Percentiles rank a stretch among this genome's conserved stretches.
These are phyloP conservation scores for Coniosporium apollinis DNA, from an alignment of 495 filamentous ascomycete genomes.

Conservation along the genomic window DNA sequence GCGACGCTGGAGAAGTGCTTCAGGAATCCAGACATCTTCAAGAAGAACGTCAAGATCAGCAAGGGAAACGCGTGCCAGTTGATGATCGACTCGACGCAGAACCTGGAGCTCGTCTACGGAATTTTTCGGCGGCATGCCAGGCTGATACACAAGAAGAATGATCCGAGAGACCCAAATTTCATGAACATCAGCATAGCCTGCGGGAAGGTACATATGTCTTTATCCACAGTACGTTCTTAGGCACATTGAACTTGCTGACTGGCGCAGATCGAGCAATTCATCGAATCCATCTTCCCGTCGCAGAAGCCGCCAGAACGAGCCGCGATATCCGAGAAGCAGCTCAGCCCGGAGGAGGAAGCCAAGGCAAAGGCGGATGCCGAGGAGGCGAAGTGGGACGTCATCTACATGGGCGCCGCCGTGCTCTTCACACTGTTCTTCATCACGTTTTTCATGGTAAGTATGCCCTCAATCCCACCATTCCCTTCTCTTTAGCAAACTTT, in stretches of 20 bases:
- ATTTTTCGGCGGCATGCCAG: slow-evolving; percentile 61
- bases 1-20: slow-evolving; percentile 85
- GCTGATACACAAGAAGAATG: slow-evolving; percentile 86
- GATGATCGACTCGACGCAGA: slow-evolving; percentile 86
- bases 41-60: slow-evolving; percentile 85
- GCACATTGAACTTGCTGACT: neutral
- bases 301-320: slow-evolving; percentile 44
- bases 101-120: slow-evolving; percentile 59
- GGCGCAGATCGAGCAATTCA: slow-evolving; percentile 83
- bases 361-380: slow-evolving; percentile 33
- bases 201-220: slow-evolving; percentile 52
- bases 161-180: slow-evolving; percentile 83
- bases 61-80: slow-evolving; percentile 84
- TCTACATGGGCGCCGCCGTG: slow-evolving; percentile 46
- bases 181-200: slow-evolving; percentile 82
- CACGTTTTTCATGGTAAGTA: slow-evolving; percentile 47
- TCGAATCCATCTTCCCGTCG: slow-evolving; percentile 82
- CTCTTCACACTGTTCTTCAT: slow-evolving; percentile 41
- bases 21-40: slow-evolving; percentile 76
- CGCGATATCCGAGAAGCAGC: slow-evolving; percentile 24
- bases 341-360: slow-evolving; percentile 28
- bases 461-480: no score
- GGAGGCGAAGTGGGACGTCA: slow-evolving; percentile 39
- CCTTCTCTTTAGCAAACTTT: no score
- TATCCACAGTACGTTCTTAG: neutral